Evolutionary conservation across 306 rosid genomes (phyloP).

Genomic region (Begonia fuchsioides): DNA sequence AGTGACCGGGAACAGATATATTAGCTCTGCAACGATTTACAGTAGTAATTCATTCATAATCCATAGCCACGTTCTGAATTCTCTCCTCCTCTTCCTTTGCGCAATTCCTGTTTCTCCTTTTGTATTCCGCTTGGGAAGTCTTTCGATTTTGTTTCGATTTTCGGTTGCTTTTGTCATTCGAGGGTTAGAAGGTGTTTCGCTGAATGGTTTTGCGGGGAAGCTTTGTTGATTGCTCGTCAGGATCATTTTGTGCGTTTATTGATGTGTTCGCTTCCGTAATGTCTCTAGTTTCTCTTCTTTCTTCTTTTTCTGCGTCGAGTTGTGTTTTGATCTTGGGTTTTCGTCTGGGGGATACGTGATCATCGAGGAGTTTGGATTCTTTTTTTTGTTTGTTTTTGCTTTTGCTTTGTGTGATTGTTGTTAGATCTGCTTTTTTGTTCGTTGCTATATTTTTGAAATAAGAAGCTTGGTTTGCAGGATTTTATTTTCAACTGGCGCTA

Average conservation of each 20-base stretch:
- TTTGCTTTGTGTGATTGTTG: slow-evolving; percentile 5
- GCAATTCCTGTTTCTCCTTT: slow-evolving; percentile 18
- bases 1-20: slow-evolving; percentile 37
- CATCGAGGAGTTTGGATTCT: slow-evolving; percentile 27
- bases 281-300: slow-evolving; percentile 1
- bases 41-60: slow-evolving; percentile 13
- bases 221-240: slow-evolving; percentile 23
- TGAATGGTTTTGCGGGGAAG: slow-evolving; percentile 14
- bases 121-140: slow-evolving; percentile 13
- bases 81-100: not conserved
- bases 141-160: slow-evolving; percentile 12
- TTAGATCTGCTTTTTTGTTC: slow-evolving; percentile 59
- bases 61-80: slow-evolving; percentile 1
- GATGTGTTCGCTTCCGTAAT: slow-evolving; percentile 24
- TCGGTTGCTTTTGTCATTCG: slow-evolving; percentile 10
- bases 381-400: slow-evolving; percentile 21
- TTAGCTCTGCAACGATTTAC: slow-evolving; percentile 1
- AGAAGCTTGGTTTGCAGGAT: slow-evolving; percentile 27
- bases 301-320: slow-evolving; percentile 26
- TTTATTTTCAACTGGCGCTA: slow-evolving; percentile 26
- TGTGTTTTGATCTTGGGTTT: slow-evolving; percentile 15
- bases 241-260: slow-evolving; percentile 31
- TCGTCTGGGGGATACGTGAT: slow-evolving; percentile 42
- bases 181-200: not conserved
- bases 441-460: slow-evolving; percentile 36